Percentiles rank a stretch among this genome's conserved stretches.
phyloP scores from a whole-genome alignment of 495 filamentous ascomycete genomes.

The Filosporella fistucella region DNA sequence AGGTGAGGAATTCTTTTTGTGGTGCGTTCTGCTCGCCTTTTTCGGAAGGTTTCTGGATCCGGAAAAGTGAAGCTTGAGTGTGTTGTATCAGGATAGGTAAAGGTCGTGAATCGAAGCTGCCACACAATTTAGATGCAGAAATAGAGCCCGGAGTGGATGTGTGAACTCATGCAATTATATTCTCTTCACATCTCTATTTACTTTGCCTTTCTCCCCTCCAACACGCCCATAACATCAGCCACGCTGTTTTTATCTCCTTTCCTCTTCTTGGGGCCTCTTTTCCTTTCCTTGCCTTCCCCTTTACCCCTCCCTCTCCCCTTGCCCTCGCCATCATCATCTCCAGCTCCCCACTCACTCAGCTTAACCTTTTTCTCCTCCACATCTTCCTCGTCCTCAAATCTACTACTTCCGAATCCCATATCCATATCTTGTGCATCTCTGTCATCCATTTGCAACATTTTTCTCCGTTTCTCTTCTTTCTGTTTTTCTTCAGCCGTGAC shows the following conservation, averaged over 20 bases:
- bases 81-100: too few relatives aligned
- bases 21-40: too few relatives aligned
- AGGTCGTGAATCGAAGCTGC: too few relatives aligned
- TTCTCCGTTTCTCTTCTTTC: constrained; percentile 60
- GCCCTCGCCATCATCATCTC: constrained; percentile 40
- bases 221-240: constrained; percentile 72
- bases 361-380: constrained; percentile 60
- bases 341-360: constrained; percentile 60
- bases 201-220: constrained; percentile 64
- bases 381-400: constrained; percentile 78
- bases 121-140: too few relatives aligned
- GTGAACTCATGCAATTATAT: too few relatives aligned
- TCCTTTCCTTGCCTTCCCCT: constrained; percentile 62
- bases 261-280: constrained; percentile 81
- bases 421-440: constrained; percentile 92
- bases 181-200: too few relatives aligned
- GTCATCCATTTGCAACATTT: constrained; percentile 70
- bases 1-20: too few relatives aligned
- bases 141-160: too few relatives aligned
- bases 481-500: constrained; percentile 38
- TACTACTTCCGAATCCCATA: constrained; percentile 84
- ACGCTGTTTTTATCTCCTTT: constrained; percentile 82
- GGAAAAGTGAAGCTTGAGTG: too few relatives aligned
- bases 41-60: too few relatives aligned
- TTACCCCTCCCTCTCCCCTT: constrained; percentile 50